Percentiles rank a stretch among this genome's conserved stretches.
Evolutionary conservation across 2,329 filamentous ascomycete species (phyloP).

Genomic region (Tolypocladium inflatum): DNA sequence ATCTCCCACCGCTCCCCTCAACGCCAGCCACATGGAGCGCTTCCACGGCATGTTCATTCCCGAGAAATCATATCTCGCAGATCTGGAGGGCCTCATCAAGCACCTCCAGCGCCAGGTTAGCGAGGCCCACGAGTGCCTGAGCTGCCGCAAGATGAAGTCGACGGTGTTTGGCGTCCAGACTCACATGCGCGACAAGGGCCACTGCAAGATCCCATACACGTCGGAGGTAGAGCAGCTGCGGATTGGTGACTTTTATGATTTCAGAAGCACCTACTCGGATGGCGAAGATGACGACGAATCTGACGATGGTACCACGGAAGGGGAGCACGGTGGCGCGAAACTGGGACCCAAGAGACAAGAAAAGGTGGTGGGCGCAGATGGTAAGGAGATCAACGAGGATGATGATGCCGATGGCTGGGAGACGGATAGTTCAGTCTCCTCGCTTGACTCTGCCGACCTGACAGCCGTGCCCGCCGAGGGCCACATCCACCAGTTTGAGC

Average conservation of each 20-base stretch:
- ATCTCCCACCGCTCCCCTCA: constrained; percentile 66
- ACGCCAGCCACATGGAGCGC: constrained; percentile 81
- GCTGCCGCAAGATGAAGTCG: constrained; percentile 74
- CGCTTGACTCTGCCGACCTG: constrained; percentile 76
- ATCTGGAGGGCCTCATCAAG: constrained; percentile 71
- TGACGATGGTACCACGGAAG: constrained; percentile 30
- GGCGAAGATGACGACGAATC: constrained; percentile 48
- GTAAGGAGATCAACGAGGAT: constrained; percentile 39
- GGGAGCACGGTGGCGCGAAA: constrained; percentile 54
- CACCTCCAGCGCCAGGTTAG: constrained; percentile 74
- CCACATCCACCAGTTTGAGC: constrained; percentile 60
- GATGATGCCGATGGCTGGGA: constrained; percentile 78
- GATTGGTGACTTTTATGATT: constrained; percentile 95
- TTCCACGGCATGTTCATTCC: constrained; percentile 95
- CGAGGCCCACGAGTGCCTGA: constrained; percentile 74
- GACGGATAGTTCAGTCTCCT: constrained; percentile 85
- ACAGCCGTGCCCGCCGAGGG: constrained; percentile 69
- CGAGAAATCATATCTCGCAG: constrained; percentile 72
- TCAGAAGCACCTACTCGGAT: constrained; percentile 90
- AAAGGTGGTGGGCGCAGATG: constrained; percentile 41
- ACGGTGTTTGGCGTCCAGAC: constrained; percentile 78
- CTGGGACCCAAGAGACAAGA: constrained; percentile 51
- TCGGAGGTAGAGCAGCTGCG: constrained; percentile 85
- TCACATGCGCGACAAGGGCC: constrained; percentile 93
- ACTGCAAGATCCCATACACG: constrained; percentile 93